phyloP scores from a whole-genome alignment of 192 early-diverging fungal species.

The Coemansia sp. region DNA sequence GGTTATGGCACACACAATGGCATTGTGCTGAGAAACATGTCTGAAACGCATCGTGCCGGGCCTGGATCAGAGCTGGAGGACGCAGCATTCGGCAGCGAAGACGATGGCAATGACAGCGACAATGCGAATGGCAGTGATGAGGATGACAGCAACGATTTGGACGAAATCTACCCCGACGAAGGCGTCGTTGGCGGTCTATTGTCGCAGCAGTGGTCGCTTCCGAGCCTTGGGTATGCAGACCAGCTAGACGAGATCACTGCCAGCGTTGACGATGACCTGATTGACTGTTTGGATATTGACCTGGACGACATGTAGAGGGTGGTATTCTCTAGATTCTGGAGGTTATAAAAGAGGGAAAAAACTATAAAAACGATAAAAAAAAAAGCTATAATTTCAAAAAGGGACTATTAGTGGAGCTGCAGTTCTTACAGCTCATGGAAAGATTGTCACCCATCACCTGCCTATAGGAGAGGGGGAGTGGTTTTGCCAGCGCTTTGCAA shows the following conservation, averaged over 20 bases:
- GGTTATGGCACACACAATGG: background rate
- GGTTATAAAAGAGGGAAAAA: background rate
- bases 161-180: conserved; percentile 25
- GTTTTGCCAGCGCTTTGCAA: too few species aligned
- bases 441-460: too few species aligned
- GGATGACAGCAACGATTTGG: background rate
- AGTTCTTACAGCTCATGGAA: background rate
- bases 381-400: conserved; percentile 20
- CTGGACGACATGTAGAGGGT: conserved; percentile 37
- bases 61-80: background rate
- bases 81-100: background rate
- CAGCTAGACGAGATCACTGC: background rate
- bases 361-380: conserved; percentile 10
- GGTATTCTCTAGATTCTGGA: background rate
- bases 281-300: conserved; percentile 52
- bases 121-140: background rate
- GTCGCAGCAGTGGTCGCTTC: conserved; percentile 42
- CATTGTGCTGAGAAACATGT: background rate
- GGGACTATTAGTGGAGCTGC: background rate
- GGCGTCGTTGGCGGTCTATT: conserved; percentile 38
- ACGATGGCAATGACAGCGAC: background rate
- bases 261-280: conserved; percentile 23
- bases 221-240: conserved; percentile 11
- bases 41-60: background rate
- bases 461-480: too few species aligned